Percentiles rank a stretch among this genome's conserved stretches.
phyloP scores from a whole-genome alignment of 2,329 filamentous ascomycete genomes.

The Sarocladium strictum region DNA sequence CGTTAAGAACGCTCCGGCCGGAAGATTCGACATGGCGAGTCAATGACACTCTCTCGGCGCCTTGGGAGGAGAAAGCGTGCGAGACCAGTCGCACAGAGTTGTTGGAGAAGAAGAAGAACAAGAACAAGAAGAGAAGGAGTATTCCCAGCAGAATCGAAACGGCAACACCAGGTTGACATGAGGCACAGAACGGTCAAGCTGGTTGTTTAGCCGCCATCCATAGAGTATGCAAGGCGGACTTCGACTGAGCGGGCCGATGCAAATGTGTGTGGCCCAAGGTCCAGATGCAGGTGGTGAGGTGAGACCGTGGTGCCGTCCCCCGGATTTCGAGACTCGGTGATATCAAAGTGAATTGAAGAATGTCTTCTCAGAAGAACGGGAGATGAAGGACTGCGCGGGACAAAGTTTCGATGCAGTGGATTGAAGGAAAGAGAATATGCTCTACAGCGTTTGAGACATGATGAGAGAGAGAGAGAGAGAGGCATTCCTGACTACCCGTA shows the following conservation, averaged over 20 bases:
- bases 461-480: background rate
- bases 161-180: constrained; percentile 32
- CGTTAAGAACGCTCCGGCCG: constrained; percentile 42
- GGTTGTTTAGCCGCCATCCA: constrained; percentile 7
- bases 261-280: background rate
- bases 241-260: constrained; percentile 2
- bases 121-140: constrained; percentile 8
- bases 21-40: constrained; percentile 30
- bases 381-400: constrained; percentile 9
- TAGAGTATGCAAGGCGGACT: constrained; percentile 4
- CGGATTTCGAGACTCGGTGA: background rate
- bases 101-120: constrained; percentile 6
- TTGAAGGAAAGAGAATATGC: constrained; percentile 8
- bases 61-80: background rate
- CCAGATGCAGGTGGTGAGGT: constrained; percentile 4
- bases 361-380: background rate
- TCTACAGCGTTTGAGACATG: constrained; percentile 4
- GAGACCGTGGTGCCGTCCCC: constrained; percentile 4
- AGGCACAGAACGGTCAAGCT: constrained; percentile 13
- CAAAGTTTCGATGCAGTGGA: constrained; percentile 6
- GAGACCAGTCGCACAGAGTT: constrained; percentile 36
- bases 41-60: constrained; percentile 23
- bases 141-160: constrained; percentile 7
- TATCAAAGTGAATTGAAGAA: background rate
- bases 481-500: constrained; percentile 1